Evolutionary conservation across 768 basidiomycete species (phyloP).

Genomic region (Termitomyces sp.): DNA sequence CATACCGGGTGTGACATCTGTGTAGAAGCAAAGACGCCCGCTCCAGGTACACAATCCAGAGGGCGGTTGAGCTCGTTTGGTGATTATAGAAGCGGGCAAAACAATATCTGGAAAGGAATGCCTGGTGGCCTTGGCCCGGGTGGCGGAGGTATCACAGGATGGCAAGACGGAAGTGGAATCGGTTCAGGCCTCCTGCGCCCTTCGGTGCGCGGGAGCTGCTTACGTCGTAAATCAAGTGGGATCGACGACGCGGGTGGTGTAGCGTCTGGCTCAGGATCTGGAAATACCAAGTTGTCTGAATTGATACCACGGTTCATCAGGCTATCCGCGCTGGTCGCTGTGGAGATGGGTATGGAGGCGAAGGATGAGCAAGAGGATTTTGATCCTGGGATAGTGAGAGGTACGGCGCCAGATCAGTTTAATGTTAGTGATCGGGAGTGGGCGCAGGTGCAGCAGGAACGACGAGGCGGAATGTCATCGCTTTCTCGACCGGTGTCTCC

Average conservation of each 20-base stretch:
- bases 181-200: slow-evolving; percentile 63
- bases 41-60: slow-evolving; percentile 21
- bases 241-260: slow-evolving; percentile 11
- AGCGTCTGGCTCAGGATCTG: slow-evolving; percentile 35
- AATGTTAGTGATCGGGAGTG: slow-evolving; percentile 12
- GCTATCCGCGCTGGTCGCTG: slow-evolving; percentile 72
- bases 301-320: slow-evolving; percentile 68
- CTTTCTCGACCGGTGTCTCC: slow-evolving; percentile 12
- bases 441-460: slow-evolving; percentile 11
- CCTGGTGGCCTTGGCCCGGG: slow-evolving; percentile 27
- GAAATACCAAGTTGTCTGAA: slow-evolving; percentile 58
- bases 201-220: slow-evolving; percentile 47
- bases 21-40: slow-evolving; percentile 48
- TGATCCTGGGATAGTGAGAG: slow-evolving; percentile 20
- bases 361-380: slow-evolving; percentile 45
- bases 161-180: slow-evolving; percentile 71
- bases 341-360: slow-evolving; percentile 69
- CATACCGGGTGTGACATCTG: slow-evolving; percentile 74
- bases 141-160: slow-evolving; percentile 58
- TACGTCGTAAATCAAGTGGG: slow-evolving; percentile 42
- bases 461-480: slow-evolving; percentile 7
- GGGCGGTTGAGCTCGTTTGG: slow-evolving; percentile 16
- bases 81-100: slow-evolving; percentile 9
- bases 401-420: slow-evolving; percentile 19
- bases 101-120: slow-evolving; percentile 26